Evolutionary conservation across 768 basidiomycete genomes (phyloP).

Genomic region (Tephrocybe sp.): DNA sequence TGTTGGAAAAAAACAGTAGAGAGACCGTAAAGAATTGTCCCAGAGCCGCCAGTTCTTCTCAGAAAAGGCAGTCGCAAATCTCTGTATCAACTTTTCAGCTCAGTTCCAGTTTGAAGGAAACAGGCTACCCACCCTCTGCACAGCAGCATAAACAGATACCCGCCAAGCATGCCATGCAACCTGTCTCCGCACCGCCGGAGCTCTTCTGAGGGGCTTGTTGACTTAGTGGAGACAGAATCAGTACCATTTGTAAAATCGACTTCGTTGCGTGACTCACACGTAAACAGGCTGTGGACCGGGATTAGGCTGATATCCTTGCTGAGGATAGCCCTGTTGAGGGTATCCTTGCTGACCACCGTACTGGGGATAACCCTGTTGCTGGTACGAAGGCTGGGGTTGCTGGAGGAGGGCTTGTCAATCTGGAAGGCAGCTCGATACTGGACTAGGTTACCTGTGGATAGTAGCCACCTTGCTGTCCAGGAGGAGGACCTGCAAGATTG

Average conservation of each 20-base stretch:
- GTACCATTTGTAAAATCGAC: not conserved
- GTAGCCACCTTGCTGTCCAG: conserved; percentile 61
- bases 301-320: conserved; percentile 55
- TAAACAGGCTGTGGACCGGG: conserved; percentile 75
- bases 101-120: not conserved
- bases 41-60: conserved; percentile 5
- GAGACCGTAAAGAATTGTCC: conserved; percentile 6
- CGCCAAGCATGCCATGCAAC: conserved; percentile 67
- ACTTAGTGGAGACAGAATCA: conserved; percentile 16
- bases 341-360: conserved; percentile 27
- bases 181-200: conserved; percentile 34
- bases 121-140: conserved; percentile 53
- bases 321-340: conserved; percentile 41
- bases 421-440: not conserved
- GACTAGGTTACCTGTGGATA: conserved; percentile 49
- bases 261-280: conserved; percentile 49
- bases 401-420: conserved; percentile 26
- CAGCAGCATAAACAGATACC: conserved; percentile 68
- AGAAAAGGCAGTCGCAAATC: conserved; percentile 75
- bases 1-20: conserved; percentile 8
- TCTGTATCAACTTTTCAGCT: conserved; percentile 38
- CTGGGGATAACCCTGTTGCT: conserved; percentile 43
- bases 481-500: conserved; percentile 43
- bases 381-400: conserved; percentile 73
- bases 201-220: conserved; percentile 57